Evolutionary conservation across 257 asterid species (phyloP), one percentile per base, ranked within the genome.

Genomic region (Paulownia fortunei): DNA sequence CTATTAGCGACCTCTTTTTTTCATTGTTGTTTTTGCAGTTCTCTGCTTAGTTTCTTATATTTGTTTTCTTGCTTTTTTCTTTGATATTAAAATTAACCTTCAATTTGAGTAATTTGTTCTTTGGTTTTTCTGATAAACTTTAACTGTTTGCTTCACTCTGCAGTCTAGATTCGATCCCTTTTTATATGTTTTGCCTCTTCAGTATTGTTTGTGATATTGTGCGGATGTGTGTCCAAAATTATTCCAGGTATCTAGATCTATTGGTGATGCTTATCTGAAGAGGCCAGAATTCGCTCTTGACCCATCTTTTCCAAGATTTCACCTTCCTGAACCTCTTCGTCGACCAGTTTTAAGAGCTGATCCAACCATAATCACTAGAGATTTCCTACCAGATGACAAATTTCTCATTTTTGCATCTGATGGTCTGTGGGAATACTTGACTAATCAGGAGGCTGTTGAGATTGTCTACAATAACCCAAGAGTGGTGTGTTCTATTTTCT

Each of bases 181-280:
- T 44, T 11, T 39, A 19, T 9, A 18, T 10, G 27, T 44, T n/a
- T 21, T 41, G 42, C 36, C 58, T 61, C 24, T 12, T 66, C 23
- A 8, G 46, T 8, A 36, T 36, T 47, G 36, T 55, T 44, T 11
- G 47, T 19, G 58, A 62, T 59, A 21, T 30, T 46, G 11, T 37
- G 41, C 32, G 36, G 26, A 27, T 26, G 3, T 59, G 58, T 11
- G 47, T 61, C 75, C 62, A 37, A 67, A 37, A 73, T 34, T 42
- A 10, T 61, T 73, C 36, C 81, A 94, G 97, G 92, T 89, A 39
- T 83, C 95, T 4, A 86, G 94, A 81, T 87, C 97, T 18, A 90
- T 94, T 62, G 97, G 98, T 23, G 97, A 94, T 86, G 92, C 91
- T 21, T 90, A 88, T 83, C 82, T 94, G 82, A 94, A 94, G 82